These are phyloP conservation scores for Taphrina betulina DNA, from an alignment of 1,139 yeast genomes.

Conservation along the genomic window DNA sequence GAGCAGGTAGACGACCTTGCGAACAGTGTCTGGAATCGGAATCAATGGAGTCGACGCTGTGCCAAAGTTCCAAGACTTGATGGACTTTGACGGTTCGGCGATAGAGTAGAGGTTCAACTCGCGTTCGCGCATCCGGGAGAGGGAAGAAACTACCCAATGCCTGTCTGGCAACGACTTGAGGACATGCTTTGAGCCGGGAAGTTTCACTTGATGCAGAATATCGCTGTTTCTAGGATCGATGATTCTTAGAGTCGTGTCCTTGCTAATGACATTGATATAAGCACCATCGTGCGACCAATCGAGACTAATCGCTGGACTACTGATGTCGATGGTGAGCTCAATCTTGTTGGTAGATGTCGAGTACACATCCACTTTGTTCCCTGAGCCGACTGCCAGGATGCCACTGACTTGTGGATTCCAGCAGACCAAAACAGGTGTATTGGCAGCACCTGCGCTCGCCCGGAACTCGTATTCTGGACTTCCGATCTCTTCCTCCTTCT, in stretches of 20 bases:
- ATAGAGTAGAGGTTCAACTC: conserved; percentile 13
- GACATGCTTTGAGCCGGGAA: conserved; percentile 25
- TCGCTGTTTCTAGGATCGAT: conserved; percentile 7
- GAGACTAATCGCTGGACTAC: conserved; percentile 13
- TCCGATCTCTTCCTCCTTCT: conserved; percentile 3
- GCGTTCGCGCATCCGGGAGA: conserved; percentile 27
- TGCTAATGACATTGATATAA: neutral
- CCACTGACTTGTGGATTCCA: conserved; percentile 26
- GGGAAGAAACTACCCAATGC: conserved; percentile 18
- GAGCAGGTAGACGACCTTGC: conserved; percentile 25
- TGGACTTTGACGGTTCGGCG: conserved; percentile 8
- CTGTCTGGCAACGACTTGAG: conserved; percentile 18
- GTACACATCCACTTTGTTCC: conserved; percentile 13
- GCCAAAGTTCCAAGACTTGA: conserved; percentile 28
- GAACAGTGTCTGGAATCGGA: conserved; percentile 14
- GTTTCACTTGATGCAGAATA: neutral
- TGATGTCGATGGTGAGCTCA: neutral
- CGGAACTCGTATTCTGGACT: conserved; percentile 9
- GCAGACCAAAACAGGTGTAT: conserved; percentile 16
- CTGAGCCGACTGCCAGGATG: conserved; percentile 21
- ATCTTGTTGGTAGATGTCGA: conserved; percentile 1
- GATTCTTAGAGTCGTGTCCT: conserved; percentile 18
- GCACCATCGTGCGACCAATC: conserved; percentile 29
- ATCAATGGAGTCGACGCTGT: conserved; percentile 29
- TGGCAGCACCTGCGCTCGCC: conserved; percentile 25